Percentiles rank a stretch among this genome's conserved stretches.
phyloP scores from a whole-genome alignment of 2,329 filamentous ascomycete species.

The Paecilomyces variotii region DNA sequence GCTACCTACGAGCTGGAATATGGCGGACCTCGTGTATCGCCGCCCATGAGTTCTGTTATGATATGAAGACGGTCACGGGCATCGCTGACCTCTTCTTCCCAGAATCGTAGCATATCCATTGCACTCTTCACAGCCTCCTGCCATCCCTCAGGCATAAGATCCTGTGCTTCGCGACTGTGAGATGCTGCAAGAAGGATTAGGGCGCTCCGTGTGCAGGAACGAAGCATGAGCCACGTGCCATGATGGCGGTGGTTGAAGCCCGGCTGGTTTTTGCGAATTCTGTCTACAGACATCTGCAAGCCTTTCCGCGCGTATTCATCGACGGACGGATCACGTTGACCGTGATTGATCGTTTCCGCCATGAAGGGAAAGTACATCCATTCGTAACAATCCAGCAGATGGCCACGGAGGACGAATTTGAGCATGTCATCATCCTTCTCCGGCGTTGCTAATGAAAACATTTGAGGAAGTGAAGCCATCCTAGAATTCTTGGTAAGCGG shows the following conservation, averaged over 20 bases:
- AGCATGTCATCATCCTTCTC: conserved; percentile 22
- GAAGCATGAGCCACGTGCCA: conserved; percentile 27
- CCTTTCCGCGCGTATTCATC: conserved; percentile 21
- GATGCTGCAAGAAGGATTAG: conserved; percentile 19
- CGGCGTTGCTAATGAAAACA: conserved; percentile 13
- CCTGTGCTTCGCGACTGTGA: conserved; percentile 8
- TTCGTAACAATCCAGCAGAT: conserved; percentile 30
- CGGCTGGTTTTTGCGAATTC: conserved; percentile 25
- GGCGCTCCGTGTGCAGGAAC: conserved; percentile 24
- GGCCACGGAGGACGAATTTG: conserved; percentile 26
- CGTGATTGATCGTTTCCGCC: conserved; percentile 20
- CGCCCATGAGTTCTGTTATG: conserved; percentile 10
- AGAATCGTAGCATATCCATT: conserved; percentile 19
- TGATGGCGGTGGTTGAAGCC: conserved; percentile 27
- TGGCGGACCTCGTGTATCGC: neutral
- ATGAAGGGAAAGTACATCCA: conserved; percentile 33
- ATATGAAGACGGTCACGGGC: conserved; percentile 16
- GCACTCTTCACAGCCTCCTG: conserved; percentile 15
- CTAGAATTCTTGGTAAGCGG: neutral
- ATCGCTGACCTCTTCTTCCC: conserved; percentile 18
- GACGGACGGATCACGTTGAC: conserved; percentile 9
- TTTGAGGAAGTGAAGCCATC: conserved; percentile 11
- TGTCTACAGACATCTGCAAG: conserved; percentile 21
- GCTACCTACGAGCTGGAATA: neutral
- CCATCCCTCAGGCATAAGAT: conserved; percentile 16